Conservation (phyloP, 805 yeast species). For the Lipomyces kockii region DNA sequence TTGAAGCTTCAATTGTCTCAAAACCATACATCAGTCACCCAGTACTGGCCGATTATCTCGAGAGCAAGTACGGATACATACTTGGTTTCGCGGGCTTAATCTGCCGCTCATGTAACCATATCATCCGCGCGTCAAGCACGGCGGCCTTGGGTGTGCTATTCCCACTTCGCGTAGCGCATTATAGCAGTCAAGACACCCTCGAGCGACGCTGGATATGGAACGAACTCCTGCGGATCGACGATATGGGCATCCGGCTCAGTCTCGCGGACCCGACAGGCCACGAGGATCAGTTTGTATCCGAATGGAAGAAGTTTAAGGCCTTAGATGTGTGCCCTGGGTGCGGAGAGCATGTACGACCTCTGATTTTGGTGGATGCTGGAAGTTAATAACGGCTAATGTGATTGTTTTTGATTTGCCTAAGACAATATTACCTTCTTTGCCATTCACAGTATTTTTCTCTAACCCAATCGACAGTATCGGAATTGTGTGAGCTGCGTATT, state of each 20-base stretch:
- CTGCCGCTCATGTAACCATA: slow-evolving; percentile 10
- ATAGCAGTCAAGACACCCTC: not conserved
- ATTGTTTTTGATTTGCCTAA: too few relatives aligned
- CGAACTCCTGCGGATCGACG: slow-evolving; percentile 1
- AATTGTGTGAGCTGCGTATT: too few relatives aligned
- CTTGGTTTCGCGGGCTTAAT: not conserved
- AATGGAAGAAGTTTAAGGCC: slow-evolving; percentile 5
- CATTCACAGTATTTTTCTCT: too few relatives aligned
- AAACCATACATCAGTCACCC: not conserved
- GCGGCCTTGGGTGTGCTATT: not conserved
- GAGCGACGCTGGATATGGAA: slow-evolving; percentile 23
- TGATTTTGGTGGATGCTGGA: too few relatives aligned
- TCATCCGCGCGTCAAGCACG: not conserved
- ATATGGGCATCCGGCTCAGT: slow-evolving; percentile 9
- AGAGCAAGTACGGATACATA: not conserved
- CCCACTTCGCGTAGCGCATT: slow-evolving; percentile 12
- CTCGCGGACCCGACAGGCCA: not conserved
- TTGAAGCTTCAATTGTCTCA: slow-evolving; percentile 48
- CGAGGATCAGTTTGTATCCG: not conserved
- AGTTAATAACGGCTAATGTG: too few relatives aligned
- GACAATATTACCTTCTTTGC: too few relatives aligned
- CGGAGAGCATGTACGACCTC: slow-evolving; percentile 16
- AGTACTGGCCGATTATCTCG: not conserved
- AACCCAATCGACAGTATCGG: too few relatives aligned
- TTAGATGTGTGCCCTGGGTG: slow-evolving; percentile 19